Evolutionary conservation across 306 rosid species (phyloP), one percentile per base, ranked within the genome.

Genomic region (Malus orientalis): DNA sequence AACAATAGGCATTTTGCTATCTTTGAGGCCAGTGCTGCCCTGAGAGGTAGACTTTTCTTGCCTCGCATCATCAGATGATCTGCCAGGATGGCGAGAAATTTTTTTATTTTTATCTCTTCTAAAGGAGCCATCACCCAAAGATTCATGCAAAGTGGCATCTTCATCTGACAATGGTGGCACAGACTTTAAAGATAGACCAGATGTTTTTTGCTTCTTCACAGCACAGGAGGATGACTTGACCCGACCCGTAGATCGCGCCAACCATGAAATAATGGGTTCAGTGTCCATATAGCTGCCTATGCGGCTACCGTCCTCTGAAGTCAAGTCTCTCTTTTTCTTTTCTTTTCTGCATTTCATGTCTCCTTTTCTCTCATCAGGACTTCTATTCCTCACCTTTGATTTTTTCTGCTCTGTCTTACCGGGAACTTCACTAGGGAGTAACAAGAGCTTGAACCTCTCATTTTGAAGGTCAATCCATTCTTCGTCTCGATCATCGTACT

Each of bases 251-350:
- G 98, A 84, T 78, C 91, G 87, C 22, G 87, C 82, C 88, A 96
- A 75, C 99, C 99, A 96, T 55, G 99, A 88, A 78, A 89, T 92
- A 78, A 96, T 96, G 69, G 99, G 99, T 82, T 92, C 96, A 0
- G 99, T 88, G 74, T 95, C 99, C 90, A 87, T 83, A 80, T 60
- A 81, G 86, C 84, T 88, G 77, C 83, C 97, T 63, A 76, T 70
- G 51, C 82, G 81, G 76, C 84, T 76, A 76, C 87, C 93, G 74
- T 96, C 90, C 77, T 77, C 88, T 2, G 65, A 44, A 77, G 73
- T 70, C 23, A 18, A 57, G 69, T 84, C 82, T 70, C 76, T 81
- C 38, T 59, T 84, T 80, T 82, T 86, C 70, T 78, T 84, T 78
- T 86, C 88, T 81, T 84, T 88, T 59, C 80, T 76, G 74, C 85